A percentile compares a stretch with the other conserved stretches of the same genome.
Conservation (phyloP, 2,329 filamentous ascomycete genomes). For the Phoma sp. region DNA sequence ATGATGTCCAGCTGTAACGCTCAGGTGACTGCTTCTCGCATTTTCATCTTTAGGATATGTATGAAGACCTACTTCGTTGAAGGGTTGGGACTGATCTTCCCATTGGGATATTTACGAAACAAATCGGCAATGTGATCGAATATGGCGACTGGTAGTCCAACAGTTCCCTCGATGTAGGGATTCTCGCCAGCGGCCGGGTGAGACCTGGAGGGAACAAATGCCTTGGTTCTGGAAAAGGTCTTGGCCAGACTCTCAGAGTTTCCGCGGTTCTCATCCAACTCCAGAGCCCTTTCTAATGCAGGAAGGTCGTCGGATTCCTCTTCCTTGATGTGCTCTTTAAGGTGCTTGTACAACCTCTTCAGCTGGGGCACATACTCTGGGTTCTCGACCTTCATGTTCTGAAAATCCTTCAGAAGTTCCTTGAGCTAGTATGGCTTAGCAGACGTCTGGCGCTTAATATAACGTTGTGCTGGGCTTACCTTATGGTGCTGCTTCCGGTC, state of each 20-base stretch:
- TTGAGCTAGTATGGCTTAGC: constrained; percentile 31
- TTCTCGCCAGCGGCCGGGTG: constrained; percentile 52
- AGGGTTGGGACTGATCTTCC: constrained; percentile 32
- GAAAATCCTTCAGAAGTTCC: constrained; percentile 38
- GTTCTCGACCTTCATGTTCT: constrained; percentile 33
- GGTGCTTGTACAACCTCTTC: constrained; percentile 28
- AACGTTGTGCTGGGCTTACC: constrained; percentile 18
- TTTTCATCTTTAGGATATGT: no score
- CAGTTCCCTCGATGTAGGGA: constrained; percentile 63
- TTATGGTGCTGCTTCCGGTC: constrained; percentile 44
- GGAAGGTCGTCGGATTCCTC: constrained; percentile 42
- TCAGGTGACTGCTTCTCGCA: no score
- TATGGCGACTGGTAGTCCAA: constrained; percentile 61
- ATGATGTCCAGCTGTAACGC: no score
- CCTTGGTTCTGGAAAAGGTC: constrained; percentile 40
- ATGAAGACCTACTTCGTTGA: constrained; percentile 25
- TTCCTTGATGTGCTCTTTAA: constrained; percentile 39
- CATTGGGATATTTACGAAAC: constrained; percentile 61
- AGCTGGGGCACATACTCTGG: constrained; percentile 33
- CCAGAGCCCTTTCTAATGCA: constrained; percentile 32
- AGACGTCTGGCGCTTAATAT: neutral
- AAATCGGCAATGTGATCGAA: constrained; percentile 63
- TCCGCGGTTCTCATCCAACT: constrained; percentile 17
- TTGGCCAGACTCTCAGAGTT: constrained; percentile 36
- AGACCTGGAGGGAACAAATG: constrained; percentile 37